Evolutionary conservation across 2,329 filamentous ascomycete species (phyloP).

Genomic region (Neofusicoccum sp.): DNA sequence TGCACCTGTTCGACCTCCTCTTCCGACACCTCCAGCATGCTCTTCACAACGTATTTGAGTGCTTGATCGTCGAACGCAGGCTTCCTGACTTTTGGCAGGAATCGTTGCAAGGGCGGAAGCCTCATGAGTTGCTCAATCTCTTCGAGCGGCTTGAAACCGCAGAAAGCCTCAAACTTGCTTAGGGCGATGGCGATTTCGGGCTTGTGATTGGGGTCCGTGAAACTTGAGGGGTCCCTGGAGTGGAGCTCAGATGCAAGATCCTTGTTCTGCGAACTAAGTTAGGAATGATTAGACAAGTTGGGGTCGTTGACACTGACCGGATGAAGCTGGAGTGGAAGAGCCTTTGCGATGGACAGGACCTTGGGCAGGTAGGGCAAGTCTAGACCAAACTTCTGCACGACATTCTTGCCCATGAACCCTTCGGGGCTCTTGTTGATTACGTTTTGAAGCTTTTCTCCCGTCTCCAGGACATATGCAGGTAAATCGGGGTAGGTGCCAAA

Average conservation of each 20-base stretch:
- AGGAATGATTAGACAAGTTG: neutral
- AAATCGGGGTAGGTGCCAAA: slow-evolving; percentile 74
- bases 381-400: slow-evolving; percentile 60
- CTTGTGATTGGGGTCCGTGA: slow-evolving; percentile 73
- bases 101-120: slow-evolving; percentile 54
- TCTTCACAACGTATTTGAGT: slow-evolving; percentile 56
- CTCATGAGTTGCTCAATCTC: slow-evolving; percentile 66
- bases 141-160: slow-evolving; percentile 66
- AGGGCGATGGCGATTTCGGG: slow-evolving; percentile 75
- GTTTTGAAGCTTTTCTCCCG: slow-evolving; percentile 63
- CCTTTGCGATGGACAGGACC: slow-evolving; percentile 73
- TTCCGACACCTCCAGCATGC: slow-evolving; percentile 53
- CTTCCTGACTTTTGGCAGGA: slow-evolving; percentile 50
- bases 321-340: slow-evolving; percentile 72
- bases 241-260: slow-evolving; percentile 64
- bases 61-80: slow-evolving; percentile 58
- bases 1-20: slow-evolving; percentile 54
- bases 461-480: slow-evolving; percentile 58
- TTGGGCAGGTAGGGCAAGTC: slow-evolving; percentile 74
- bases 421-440: slow-evolving; percentile 62
- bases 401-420: slow-evolving; percentile 61
- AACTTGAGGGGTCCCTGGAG: slow-evolving; percentile 61
- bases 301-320: slow-evolving; percentile 44
- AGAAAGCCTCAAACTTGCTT: slow-evolving; percentile 71
- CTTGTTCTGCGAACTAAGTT: slow-evolving; percentile 50